Conservation (phyloP, 495 filamentous ascomycete genomes). For the Penicillium antarcticum region DNA sequence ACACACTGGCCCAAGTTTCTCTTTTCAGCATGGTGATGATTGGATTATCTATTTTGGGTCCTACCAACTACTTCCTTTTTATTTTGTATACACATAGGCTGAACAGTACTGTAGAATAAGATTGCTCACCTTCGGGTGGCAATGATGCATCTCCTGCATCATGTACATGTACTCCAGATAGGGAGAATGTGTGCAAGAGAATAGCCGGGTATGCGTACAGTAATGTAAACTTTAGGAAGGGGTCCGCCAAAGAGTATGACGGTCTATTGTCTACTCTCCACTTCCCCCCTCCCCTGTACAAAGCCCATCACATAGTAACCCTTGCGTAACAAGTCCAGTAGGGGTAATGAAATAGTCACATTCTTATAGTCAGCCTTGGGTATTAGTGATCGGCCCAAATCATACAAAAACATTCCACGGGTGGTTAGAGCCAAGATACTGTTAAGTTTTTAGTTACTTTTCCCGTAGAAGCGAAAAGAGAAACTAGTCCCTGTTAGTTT, state of each 20-base stretch:
- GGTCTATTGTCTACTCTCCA: conserved; percentile 16
- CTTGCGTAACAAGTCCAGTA: conserved; percentile 37
- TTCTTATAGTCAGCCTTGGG: conserved; percentile 15
- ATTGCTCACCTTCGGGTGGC: conserved; percentile 14
- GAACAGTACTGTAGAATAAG: not conserved
- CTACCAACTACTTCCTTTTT: too few species aligned
- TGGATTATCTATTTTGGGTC: conserved; percentile 1
- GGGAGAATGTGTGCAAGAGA: conserved; percentile 14
- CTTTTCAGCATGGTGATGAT: not conserved
- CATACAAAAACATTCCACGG: conserved; percentile 21
- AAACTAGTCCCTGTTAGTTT: not conserved
- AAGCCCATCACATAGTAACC: conserved; percentile 34
- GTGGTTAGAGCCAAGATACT: conserved; percentile 18
- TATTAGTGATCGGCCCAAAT: conserved; percentile 28
- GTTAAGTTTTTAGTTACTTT: too few species aligned
- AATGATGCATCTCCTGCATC: conserved; percentile 31
- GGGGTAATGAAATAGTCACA: conserved; percentile 7
- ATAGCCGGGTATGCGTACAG: conserved; percentile 19
- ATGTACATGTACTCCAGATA: conserved; percentile 34
- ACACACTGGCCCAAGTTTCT: not conserved
- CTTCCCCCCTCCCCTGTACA: conserved; percentile 20
- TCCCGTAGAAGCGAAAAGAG: not conserved
- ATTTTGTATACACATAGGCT: not conserved
- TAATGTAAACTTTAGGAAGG: conserved; percentile 19
- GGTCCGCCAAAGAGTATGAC: conserved; percentile 19